These are phyloP conservation scores for Leishmania aethiopica DNA, from an alignment of 208 protist species.

Conservation along the genomic window DNA sequence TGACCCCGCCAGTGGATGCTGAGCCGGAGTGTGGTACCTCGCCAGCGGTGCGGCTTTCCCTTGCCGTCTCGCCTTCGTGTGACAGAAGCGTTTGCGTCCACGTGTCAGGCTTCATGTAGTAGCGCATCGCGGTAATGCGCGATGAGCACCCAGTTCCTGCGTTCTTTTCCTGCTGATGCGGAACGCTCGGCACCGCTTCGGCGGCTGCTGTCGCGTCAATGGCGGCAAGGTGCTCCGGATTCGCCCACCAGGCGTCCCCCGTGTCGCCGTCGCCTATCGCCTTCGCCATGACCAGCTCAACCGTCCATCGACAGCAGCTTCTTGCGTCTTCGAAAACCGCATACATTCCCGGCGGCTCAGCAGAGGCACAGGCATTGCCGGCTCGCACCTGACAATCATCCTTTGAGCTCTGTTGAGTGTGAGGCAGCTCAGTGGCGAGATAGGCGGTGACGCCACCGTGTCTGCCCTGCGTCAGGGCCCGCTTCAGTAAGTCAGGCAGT, in stretches of 20 bases:
- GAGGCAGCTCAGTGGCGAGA: constrained; percentile 1
- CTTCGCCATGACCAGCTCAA: not conserved
- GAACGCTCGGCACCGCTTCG: not conserved
- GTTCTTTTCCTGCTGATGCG: not conserved
- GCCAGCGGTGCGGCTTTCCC: not conserved
- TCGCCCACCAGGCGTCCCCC: not conserved
- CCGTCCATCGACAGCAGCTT: constrained; percentile 6
- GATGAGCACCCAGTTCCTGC: not conserved
- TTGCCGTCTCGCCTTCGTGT: not conserved
- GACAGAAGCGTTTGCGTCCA: constrained; percentile 14
- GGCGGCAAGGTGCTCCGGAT: constrained; percentile 1
- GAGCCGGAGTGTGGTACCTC: not conserved
- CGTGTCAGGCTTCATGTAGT: constrained; percentile 21
- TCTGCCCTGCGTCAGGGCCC: not conserved
- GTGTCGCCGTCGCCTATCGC: not conserved
- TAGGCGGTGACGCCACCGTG: constrained; percentile 4
- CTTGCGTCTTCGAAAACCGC: constrained; percentile 13
- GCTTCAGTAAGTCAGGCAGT: constrained; percentile 7
- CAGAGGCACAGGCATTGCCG: not conserved
- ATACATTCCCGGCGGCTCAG: not conserved
- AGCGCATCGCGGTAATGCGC: constrained; percentile 1
- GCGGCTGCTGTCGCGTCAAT: not conserved
- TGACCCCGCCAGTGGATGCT: not conserved
- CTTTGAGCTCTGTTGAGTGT: not conserved
- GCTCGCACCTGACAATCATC: not conserved